Base-by-base conservation (phyloP, 139 green algal genomes). In the Desmodesmus armatus region DNA sequence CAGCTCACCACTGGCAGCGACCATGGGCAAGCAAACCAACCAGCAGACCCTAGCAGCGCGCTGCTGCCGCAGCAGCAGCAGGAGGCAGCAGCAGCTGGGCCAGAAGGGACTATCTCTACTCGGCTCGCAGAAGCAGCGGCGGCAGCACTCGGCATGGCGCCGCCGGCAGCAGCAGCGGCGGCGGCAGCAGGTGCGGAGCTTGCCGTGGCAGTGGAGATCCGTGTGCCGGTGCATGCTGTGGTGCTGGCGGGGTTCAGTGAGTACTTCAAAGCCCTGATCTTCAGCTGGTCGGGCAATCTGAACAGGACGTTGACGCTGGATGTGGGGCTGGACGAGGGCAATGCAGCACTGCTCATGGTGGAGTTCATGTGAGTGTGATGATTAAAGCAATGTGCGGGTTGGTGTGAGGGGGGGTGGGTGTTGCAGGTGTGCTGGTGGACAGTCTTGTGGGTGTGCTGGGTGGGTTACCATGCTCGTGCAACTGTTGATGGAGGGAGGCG, bases 361-460 rank as follows among this genome's bases (percentile, higher is more conserved):
- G 80, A 86, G 39, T 86, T 86, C 47, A 86, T 86, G 80, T 84
- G 44, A 84, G 77, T 65, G 13, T 40, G 66, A 58, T 58, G 47
- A 13, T 58, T 9, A 13, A 58, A 58, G 9, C 13, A 13, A 58
- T 58, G 47, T 58, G 47, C 13, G 47, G 47, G 47, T 58, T 63
- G 53, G 21, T 63, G 53, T 7, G 21, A 35, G 58, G 58, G 27
- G 9, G 6, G 23, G 21, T 35, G 25, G 58, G 6, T 66, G 58
- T 66, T 4, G 23, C 58, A 35, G 21, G 58, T 4, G 31, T 25
- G 19, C 4, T 35, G 23, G 47, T 15, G 13, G 47, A 15, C 47
- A 58, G 47, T 58, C n/a, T n/a, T n/a, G n/a, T n/a, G n/a, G n/a
- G n/a, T n/a, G n/a, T n/a, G n/a, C n/a, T n/a, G n/a, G n/a, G n/a